Conservation (phyloP, 805 yeast genomes). For the Yamadazyma sp. region DNA sequence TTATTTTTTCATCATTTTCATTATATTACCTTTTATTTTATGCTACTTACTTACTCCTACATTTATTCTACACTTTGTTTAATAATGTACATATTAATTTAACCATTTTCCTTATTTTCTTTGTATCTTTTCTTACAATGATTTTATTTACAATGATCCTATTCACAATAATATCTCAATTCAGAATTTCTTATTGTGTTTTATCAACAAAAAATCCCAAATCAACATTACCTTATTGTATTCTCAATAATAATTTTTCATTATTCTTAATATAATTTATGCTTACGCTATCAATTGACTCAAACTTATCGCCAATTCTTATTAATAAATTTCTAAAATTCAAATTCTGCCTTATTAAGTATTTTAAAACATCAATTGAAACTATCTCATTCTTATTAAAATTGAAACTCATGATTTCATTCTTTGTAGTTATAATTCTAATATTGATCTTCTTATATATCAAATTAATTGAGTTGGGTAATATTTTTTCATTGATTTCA, state of each 20-base stretch:
- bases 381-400: conserved; percentile 20
- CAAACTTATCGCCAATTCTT: conserved; percentile 22
- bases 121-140: too few relatives aligned
- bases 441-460: conserved; percentile 6
- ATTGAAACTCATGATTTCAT: conserved; percentile 26
- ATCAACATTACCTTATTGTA: too few relatives aligned
- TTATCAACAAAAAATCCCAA: too few relatives aligned
- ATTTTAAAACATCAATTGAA: conserved; percentile 24
- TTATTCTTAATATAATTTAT: conserved; percentile 8
- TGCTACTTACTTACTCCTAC: too few relatives aligned
- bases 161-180: too few relatives aligned
- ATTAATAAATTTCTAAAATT: conserved; percentile 26
- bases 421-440: conserved; percentile 24
- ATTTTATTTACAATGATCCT: too few relatives aligned
- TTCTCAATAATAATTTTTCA: conserved; percentile 2
- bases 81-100: too few relatives aligned
- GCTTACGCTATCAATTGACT: conserved; percentile 25
- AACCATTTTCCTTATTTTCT: too few relatives aligned
- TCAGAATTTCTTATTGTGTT: too few relatives aligned
- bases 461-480: conserved; percentile 20
- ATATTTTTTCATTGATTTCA: conserved; percentile 17
- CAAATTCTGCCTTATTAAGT: conserved; percentile 20
- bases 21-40: too few relatives aligned
- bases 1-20: too few relatives aligned
- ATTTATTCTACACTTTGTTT: too few relatives aligned